Evolutionary conservation across 1,284 basidiomycete species (phyloP), one percentile per base, ranked within the genome.

Genomic region (Boletellus deceptivus): DNA sequence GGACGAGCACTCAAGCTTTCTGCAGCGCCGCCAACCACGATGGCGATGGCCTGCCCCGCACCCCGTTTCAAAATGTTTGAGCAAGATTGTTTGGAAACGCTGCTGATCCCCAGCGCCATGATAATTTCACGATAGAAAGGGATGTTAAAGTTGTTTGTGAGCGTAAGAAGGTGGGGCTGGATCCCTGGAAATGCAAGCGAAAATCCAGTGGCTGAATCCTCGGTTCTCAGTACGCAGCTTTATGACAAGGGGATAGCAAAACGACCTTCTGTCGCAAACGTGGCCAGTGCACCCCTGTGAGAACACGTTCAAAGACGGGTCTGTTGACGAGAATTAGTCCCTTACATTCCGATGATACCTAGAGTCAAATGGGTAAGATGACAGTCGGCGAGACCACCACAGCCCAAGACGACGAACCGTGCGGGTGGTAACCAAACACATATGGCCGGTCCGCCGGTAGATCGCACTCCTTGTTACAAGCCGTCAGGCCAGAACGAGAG

Each of bases 401-500:
- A 20, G 22, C 27, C 31, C 7, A 18, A 39, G 43, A 68, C 82
- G 43, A 68, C 82, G 50, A 57, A 89, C 93, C 94, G 70, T 98
- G 94, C 16, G 94, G 94, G 71, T 98, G 94, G 71, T 97, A 97
- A 16, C 93, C 97, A 72, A 99, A 99, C 20, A 99, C 80, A 72
- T 99, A 99, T 25, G 91, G 87, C 54, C 93, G 76, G 68, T 97
- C 91, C 13, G 93, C 75, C 2, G 95, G 93, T 34, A 99, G 79
- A 58, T 98, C 92, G 54, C 83, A 84, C 72, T 91, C 89, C 89
- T 64, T 91, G 54, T 14, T 17, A 42, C 27, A 48, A 35, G 7
- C 1, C 0, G 17, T 48, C 4, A 48, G 29, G 17, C 18, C 1
- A 20, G 18, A 11, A 41, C 7, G 14, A 31, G 6, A n/a, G 24